phyloP scores from a whole-genome alignment of 495 filamentous ascomycete species.

The Lasiosphaeria miniovina region DNA sequence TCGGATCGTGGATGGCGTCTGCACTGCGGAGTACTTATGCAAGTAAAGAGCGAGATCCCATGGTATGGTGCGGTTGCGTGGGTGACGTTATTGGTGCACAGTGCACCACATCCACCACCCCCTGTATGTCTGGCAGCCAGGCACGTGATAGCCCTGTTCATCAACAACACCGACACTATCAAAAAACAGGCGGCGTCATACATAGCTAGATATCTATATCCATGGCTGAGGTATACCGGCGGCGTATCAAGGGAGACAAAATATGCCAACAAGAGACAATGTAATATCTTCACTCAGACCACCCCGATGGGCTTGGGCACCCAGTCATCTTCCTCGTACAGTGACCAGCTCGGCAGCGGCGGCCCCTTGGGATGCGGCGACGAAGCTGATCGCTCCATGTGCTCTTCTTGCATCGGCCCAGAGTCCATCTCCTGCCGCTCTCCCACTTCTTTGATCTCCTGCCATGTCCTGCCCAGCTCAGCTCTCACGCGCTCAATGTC shows the following conservation, averaged over 20 bases:
- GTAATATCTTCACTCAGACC: conserved; percentile 27
- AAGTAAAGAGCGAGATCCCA: not conserved
- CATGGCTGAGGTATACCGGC: not conserved
- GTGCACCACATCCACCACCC: too few relatives aligned
- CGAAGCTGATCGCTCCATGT: not conserved
- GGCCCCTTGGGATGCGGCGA: not conserved
- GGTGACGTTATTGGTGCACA: conserved; percentile 7
- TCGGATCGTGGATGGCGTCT: not conserved
- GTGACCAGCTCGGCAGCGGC: conserved; percentile 44
- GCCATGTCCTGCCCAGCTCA: conserved; percentile 26
- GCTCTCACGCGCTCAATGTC: conserved; percentile 30
- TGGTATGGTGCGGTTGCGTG: not conserved
- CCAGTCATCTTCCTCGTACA: conserved; percentile 54
- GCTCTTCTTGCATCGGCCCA: conserved; percentile 14
- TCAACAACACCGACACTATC: not conserved
- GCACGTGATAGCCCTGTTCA: not conserved
- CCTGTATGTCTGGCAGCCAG: not conserved
- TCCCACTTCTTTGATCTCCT: conserved; percentile 11
- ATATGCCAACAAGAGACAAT: not conserved
- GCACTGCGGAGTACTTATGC: too few relatives aligned
- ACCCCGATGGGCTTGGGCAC: conserved; percentile 61
- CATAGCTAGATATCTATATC: not conserved
- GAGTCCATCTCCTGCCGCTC: conserved; percentile 12
- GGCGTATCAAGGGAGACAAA: not conserved
- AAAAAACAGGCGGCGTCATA: not conserved